Conservation (phyloP, 805 yeast genomes). For the Candida broadrunensis region DNA sequence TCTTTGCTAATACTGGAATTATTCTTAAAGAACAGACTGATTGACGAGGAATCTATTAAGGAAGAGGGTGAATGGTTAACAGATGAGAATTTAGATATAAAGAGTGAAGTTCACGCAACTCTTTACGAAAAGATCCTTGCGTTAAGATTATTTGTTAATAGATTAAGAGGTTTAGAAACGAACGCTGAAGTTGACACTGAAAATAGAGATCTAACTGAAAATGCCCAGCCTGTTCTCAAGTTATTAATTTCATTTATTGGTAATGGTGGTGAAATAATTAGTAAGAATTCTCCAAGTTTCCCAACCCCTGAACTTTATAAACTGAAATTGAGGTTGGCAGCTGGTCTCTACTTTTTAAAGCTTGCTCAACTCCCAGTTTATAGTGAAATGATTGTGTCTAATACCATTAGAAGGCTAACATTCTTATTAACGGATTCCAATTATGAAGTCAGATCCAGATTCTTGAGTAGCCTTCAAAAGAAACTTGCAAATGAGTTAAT, state of each 20-base stretch:
- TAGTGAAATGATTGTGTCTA: constrained; percentile 50
- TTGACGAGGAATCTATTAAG: constrained; percentile 23
- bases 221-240: constrained; percentile 64
- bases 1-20: constrained; percentile 59
- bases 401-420: constrained; percentile 50
- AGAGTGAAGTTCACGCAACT: constrained; percentile 18
- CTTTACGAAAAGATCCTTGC: constrained; percentile 51
- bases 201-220: constrained; percentile 33
- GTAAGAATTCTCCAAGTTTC: constrained; percentile 33
- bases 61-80: constrained; percentile 44
- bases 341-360: constrained; percentile 64
- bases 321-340: constrained; percentile 60
- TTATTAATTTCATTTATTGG: constrained; percentile 63
- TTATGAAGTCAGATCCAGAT: constrained; percentile 50
- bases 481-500: constrained; percentile 49
- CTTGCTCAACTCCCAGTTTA: constrained; percentile 55
- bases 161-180: constrained; percentile 37
- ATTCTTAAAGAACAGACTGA: constrained; percentile 48
- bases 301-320: constrained; percentile 67
- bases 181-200: constrained; percentile 16
- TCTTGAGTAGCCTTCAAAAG: constrained; percentile 49
- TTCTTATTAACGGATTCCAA: constrained; percentile 68
- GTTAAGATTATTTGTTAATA: constrained; percentile 56
- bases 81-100: constrained; percentile 36
- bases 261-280: constrained; percentile 76